Evolutionary conservation across 1,284 basidiomycete genomes (phyloP), one percentile per base, ranked within the genome.

Genomic region (Limonomyces culmigenus): DNA sequence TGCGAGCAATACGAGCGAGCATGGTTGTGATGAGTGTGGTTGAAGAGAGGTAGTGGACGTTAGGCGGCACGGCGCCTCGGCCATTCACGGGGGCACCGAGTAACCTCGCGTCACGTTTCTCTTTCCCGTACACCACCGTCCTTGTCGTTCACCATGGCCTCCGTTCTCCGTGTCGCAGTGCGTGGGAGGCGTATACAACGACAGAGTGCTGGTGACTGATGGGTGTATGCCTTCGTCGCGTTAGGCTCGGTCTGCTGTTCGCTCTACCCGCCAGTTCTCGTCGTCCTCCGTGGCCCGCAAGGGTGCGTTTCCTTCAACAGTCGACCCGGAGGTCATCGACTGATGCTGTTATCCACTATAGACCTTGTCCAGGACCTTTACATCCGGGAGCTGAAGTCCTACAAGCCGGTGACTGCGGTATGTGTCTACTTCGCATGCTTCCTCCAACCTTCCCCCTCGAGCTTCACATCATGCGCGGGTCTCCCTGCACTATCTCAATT

Each of bases 331-430:
- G 8, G 23, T 8, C 8, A 8, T 8, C 23, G 8, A 8, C 8
- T 27, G 23, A 8, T 27, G 23, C n/a, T 8, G 23, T n/a, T 27
- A 8, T 27, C 23, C 17, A 15, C 20, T 30, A 15, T 51, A 93
- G 91, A 95, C 65, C 64, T 93, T 50, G 68, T 96, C 40, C 86
- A 93, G 70, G 88, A 95, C 47, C 56, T 93, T 39, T 96, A 96
- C 63, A 50, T 96, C 47, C 76, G 70, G 52, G 83, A 93, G 65
- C 70, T 96, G 53, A 93, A 86, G 64, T 57, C 71, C 14, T 96
- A 92, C 76, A 93, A 89, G 67, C 56, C 70, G 30, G 55, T 67
- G 18, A 56, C 66, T 5, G 49, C 47, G 19, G 78, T 81, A 44
- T 45, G 67, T 63, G n/a, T n/a, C n/a, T n/a, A n/a, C n/a, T n/a